A percentile compares a stretch with the other conserved stretches of the same genome.
Conservation (phyloP, 164 flowering plant species). For the Annona cherimola region DNA sequence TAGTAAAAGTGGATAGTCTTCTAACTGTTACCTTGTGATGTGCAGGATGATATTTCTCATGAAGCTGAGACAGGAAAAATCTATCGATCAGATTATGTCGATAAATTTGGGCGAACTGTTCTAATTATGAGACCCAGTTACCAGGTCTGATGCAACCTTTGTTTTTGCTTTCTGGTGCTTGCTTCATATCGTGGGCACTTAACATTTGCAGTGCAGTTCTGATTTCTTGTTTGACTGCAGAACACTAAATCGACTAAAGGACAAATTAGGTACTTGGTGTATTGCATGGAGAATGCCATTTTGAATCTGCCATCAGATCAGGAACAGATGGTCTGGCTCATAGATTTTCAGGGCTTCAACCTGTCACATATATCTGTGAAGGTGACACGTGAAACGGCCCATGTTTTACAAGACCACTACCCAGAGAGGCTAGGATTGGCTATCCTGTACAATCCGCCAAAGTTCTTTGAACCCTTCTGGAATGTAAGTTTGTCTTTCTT, state of each 20-base stretch:
- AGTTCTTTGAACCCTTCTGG: constrained; percentile 85
- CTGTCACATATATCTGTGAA: constrained; percentile 64
- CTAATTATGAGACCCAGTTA: constrained; percentile 83
- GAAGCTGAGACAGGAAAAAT: constrained; percentile 91
- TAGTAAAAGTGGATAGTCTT: neutral
- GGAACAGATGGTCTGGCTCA: constrained; percentile 96
- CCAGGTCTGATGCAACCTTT: constrained; percentile 42
- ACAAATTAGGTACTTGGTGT: constrained; percentile 77
- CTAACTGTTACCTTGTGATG: neutral
- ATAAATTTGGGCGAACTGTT: constrained; percentile 76
- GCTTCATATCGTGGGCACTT: neutral
- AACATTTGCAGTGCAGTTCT: neutral
- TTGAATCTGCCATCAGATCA: constrained; percentile 65
- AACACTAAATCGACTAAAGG: constrained; percentile 75
- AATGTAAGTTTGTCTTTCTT: constrained; percentile 34
- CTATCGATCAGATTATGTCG: constrained; percentile 55
- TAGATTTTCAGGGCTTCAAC: constrained; percentile 77
- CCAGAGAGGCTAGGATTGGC: constrained; percentile 91
- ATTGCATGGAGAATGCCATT: constrained; percentile 97
- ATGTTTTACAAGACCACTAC: constrained; percentile 75
- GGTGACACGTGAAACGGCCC: constrained; percentile 73
- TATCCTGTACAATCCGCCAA: constrained; percentile 78
- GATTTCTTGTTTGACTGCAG: constrained; percentile 37
- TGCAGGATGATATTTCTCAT: constrained; percentile 74
- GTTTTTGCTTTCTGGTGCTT: neutral